Evolutionary conservation across 208 protist species (phyloP).

Genomic region (Strigomonas oncopelti): DNA sequence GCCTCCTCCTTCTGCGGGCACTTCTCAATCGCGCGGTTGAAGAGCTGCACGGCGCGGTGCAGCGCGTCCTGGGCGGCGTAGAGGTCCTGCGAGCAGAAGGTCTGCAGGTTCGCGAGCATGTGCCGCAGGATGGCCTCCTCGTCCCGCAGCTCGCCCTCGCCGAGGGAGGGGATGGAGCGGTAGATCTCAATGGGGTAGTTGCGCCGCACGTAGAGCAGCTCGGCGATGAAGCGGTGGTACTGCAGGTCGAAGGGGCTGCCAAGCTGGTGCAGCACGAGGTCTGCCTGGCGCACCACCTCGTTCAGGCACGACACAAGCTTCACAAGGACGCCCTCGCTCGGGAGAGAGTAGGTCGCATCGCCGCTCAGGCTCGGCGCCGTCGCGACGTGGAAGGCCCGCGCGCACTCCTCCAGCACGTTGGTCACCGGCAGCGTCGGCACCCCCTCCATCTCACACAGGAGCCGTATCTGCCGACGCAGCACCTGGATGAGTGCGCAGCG

Average conservation of each 20-base stretch:
- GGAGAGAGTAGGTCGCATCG: background rate
- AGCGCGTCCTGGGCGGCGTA: conserved; percentile 24
- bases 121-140: conserved; percentile 23
- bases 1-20: background rate
- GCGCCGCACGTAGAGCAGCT: conserved; percentile 21
- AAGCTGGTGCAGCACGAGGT: conserved; percentile 28
- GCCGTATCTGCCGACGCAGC: conserved; percentile 13
- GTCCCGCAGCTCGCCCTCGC: background rate
- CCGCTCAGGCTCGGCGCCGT: conserved; percentile 2
- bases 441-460: background rate
- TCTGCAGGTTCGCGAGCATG: conserved; percentile 28
- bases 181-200: background rate
- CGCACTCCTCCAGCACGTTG: conserved; percentile 2
- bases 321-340: conserved; percentile 2
- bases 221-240: conserved; percentile 35
- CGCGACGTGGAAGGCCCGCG: background rate
- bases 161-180: background rate
- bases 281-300: conserved; percentile 21
- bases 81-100: conserved; percentile 34
- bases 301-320: conserved; percentile 18
- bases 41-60: conserved; percentile 29
- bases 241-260: conserved; percentile 33
- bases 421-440: background rate
- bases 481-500: conserved; percentile 14
- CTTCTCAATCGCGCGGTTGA: conserved; percentile 12